phyloP scores from a whole-genome alignment of 2,329 filamentous ascomycete species.

The Colletotrichum sp. region DNA sequence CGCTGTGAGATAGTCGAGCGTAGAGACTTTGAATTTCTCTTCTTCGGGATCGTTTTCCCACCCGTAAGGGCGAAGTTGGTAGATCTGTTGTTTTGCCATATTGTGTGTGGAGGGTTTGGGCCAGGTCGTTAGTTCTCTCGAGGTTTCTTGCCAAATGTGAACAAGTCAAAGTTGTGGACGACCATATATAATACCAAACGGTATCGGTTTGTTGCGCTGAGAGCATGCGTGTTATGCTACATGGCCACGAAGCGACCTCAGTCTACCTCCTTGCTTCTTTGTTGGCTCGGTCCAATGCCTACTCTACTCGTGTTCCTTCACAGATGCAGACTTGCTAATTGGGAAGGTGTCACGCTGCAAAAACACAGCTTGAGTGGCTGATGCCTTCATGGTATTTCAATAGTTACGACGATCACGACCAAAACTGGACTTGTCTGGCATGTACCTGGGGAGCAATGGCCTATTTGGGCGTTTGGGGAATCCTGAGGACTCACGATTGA shows the following conservation, averaged over 20 bases:
- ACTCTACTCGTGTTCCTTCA: not conserved
- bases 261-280: not conserved
- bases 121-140: accelerated
- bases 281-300: not conserved
- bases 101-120: accelerated
- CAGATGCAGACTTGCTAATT: not conserved
- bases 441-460: not conserved
- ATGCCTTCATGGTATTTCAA: accelerated
- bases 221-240: not conserved
- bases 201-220: not conserved
- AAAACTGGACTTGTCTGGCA: not conserved
- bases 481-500: not conserved
- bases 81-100: constrained; percentile 32
- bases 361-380: not conserved
- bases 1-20: constrained; percentile 38
- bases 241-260: not conserved
- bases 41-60: constrained; percentile 41
- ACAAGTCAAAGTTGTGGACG: accelerated
- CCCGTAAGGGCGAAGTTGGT: constrained; percentile 33
- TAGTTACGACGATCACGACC: not conserved
- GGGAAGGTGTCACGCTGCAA: not conserved
- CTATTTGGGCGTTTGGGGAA: accelerated
- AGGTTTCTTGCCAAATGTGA: not conserved
- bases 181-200: not conserved
- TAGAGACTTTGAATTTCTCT: constrained; percentile 40